phyloP scores from a whole-genome alignment of 352 stramenopile species.

The Pythium aquatile region DNA sequence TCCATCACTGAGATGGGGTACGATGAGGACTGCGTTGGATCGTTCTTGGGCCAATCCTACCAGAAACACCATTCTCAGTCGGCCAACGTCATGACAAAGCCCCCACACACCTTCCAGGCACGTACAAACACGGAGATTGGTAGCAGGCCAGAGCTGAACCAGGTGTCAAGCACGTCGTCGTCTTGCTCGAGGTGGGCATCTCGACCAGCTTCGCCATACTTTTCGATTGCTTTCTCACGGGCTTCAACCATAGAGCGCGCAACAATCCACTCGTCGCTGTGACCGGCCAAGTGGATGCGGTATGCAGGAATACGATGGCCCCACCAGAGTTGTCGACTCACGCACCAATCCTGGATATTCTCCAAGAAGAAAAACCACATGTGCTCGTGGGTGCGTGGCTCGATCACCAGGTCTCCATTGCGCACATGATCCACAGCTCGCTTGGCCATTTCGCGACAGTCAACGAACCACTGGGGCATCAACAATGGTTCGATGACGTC shows the following conservation, averaged over 20 bases:
- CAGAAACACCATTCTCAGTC: not conserved
- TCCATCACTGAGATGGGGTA: conserved; percentile 82
- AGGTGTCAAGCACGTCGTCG: conserved; percentile 99
- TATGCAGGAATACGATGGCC: conserved; percentile 99
- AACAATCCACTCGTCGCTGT: conserved; percentile 93
- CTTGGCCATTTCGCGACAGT: conserved; percentile 95
- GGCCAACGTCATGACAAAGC: conserved; percentile 10
- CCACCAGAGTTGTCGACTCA: conserved; percentile 99
- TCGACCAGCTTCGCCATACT: conserved; percentile 67
- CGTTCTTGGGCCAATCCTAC: conserved; percentile 93
- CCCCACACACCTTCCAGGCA: not conserved
- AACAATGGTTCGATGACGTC: conserved; percentile 99
- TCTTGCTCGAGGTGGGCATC: conserved; percentile 94
- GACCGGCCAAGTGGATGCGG: conserved; percentile 72
- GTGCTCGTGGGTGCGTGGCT: conserved; percentile 90
- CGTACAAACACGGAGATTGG: conserved; percentile 81
- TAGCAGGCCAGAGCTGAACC: conserved; percentile 98
- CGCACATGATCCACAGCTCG: conserved; percentile 93
- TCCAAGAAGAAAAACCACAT: conserved; percentile 99
- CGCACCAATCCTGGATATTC: conserved; percentile 99
- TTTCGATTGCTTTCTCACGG: conserved; percentile 77
- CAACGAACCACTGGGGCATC: conserved; percentile 99
- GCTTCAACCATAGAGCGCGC: conserved; percentile 91
- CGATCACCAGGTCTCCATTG: conserved; percentile 92
- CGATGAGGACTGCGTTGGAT: conserved; percentile 36